These are phyloP conservation scores for Fraxinus latifolia DNA, from an alignment of 305 asterid genomes.

Conservation along the genomic window DNA sequence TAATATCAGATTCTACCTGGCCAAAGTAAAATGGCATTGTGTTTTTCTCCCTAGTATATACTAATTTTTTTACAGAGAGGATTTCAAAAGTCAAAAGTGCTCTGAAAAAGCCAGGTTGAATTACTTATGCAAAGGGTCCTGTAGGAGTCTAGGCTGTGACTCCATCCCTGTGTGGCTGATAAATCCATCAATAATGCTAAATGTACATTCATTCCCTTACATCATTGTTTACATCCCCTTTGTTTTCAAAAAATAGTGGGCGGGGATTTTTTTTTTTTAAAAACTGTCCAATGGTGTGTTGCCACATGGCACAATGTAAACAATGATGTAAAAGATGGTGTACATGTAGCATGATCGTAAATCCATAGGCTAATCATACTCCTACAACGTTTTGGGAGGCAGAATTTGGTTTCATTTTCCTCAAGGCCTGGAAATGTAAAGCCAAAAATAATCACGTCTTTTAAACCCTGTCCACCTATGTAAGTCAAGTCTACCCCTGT, in stretches of 20 bases:
- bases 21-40: not conserved
- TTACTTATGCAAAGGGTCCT: not conserved
- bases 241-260: no score
- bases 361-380: not conserved
- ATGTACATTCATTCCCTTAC: no score
- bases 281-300: no score
- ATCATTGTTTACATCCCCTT: no score
- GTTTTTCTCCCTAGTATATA: not conserved
- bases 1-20: not conserved
- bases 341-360: not conserved
- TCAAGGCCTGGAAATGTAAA: not conserved
- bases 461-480: not conserved
- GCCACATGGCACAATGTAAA: no score
- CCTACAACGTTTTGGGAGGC: not conserved
- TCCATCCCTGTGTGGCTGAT: not conserved
- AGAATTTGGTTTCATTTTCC: not conserved
- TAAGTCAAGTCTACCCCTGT: not conserved
- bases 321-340: no score
- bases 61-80: not conserved
- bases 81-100: not conserved
- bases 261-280: no score
- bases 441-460: not conserved
- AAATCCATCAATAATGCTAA: no score
- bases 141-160: not conserved
- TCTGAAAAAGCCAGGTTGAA: not conserved